Evolutionary conservation across 2,329 filamentous ascomycete genomes (phyloP).

Genomic region (Calonectria hawksworthii): DNA sequence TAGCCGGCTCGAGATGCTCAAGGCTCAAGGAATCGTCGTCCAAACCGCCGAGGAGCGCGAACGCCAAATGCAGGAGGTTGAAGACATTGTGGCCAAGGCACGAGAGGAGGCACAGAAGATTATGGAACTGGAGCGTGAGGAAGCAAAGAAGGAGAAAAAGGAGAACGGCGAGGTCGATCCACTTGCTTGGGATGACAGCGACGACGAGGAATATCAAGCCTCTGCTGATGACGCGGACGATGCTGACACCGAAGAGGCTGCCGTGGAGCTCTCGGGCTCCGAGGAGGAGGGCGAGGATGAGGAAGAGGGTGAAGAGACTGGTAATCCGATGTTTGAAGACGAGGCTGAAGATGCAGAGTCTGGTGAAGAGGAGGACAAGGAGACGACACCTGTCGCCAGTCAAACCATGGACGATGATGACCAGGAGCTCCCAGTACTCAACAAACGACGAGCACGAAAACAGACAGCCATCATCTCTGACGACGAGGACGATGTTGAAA

Average conservation of each 20-base stretch:
- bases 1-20: conserved; percentile 81
- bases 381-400: conserved; percentile 56
- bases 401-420: conserved; percentile 47
- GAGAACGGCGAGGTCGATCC: conserved; percentile 63
- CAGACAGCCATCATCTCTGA: conserved; percentile 70
- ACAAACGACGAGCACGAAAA: conserved; percentile 64
- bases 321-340: conserved; percentile 52
- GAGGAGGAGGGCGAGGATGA: conserved; percentile 53
- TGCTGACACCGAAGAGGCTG: conserved; percentile 48
- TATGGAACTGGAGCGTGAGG: conserved; percentile 81
- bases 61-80: conserved; percentile 84
- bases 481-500: conserved; percentile 66
- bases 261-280: conserved; percentile 61
- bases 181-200: conserved; percentile 70
- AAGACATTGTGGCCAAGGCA: conserved; percentile 89
- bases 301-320: conserved; percentile 49
- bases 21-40: conserved; percentile 83
- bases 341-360: conserved; percentile 60
- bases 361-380: conserved; percentile 41
- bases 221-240: conserved; percentile 54
- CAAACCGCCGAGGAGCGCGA: conserved; percentile 91
- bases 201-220: conserved; percentile 65
- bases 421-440: conserved; percentile 57
- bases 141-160: conserved; percentile 74
- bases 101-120: conserved; percentile 82